These are phyloP conservation scores for Mucor ambiguus DNA, from an alignment of 371 early-diverging fungal genomes.

Conservation along the genomic window DNA sequence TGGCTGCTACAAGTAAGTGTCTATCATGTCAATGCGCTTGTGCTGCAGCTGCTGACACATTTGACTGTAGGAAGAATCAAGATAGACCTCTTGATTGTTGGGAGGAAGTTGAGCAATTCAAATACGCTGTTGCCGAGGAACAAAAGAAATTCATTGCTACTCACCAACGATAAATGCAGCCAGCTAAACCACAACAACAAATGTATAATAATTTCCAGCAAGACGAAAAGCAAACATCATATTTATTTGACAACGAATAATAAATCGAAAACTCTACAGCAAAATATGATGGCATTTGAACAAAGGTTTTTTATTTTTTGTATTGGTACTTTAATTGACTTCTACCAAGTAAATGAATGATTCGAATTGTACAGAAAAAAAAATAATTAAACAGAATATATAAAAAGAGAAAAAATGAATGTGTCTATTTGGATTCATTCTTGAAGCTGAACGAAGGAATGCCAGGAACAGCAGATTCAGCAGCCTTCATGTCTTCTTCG, in stretches of 20 bases:
- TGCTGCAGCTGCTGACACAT: background rate
- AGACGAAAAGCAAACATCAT: background rate
- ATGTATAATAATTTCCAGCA: background rate
- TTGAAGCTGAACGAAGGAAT: slow-evolving; percentile 61
- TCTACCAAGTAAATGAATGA: background rate
- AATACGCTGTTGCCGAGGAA: slow-evolving; percentile 54
- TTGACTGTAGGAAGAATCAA: slow-evolving; percentile 43
- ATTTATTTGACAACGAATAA: background rate
- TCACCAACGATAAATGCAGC: slow-evolving; percentile 33
- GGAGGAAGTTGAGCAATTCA: slow-evolving; percentile 69
- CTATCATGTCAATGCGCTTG: background rate
- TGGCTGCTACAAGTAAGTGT: slow-evolving; percentile 49
- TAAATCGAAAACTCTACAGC: background rate
- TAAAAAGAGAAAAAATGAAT: slow-evolving; percentile 1
- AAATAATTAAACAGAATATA: background rate
- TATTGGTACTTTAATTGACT: slow-evolving; percentile 3
- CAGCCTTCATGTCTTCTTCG: slow-evolving; percentile 56
- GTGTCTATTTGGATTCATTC: slow-evolving; percentile 34
- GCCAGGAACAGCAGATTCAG: slow-evolving; percentile 70
- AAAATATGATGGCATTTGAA: background rate
- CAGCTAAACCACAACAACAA: background rate
- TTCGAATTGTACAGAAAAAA: background rate
- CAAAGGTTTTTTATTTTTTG: background rate
- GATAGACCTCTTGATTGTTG: slow-evolving; percentile 68
- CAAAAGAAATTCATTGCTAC: slow-evolving; percentile 56